Conservation (phyloP, 2,329 filamentous ascomycete genomes). For the Seiridium cupressi region DNA sequence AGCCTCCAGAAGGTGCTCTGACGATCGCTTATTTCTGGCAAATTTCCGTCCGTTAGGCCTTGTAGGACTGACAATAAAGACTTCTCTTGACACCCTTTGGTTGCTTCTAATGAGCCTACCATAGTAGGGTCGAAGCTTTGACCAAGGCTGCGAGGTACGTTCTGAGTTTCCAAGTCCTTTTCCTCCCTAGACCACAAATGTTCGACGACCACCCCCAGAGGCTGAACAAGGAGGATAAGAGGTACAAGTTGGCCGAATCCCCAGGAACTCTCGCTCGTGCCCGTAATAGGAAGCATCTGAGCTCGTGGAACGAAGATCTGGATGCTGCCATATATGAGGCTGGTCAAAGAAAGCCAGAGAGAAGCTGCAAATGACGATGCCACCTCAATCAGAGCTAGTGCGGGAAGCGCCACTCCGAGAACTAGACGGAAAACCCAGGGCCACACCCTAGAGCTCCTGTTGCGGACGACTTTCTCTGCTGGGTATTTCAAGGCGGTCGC, state of each 20-base stretch:
- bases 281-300: slow-evolving; percentile 3
- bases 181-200: neutral
- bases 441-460: neutral
- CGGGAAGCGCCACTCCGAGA: neutral
- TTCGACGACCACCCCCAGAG: slow-evolving; percentile 6
- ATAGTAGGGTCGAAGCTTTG: no score
- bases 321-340: slow-evolving; percentile 6
- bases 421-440: neutral
- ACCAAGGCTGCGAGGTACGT: no score
- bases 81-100: neutral
- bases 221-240: slow-evolving; percentile 6
- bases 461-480: neutral
- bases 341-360: slow-evolving; percentile 6
- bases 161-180: neutral
- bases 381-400: slow-evolving; percentile 1
- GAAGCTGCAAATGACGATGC: slow-evolving; percentile 6
- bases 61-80: neutral
- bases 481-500: neutral
- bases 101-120: no score
- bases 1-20: neutral
- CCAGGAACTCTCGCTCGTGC: slow-evolving; percentile 2
- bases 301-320: slow-evolving; percentile 5
- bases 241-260: slow-evolving; percentile 7
- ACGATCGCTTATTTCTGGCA: neutral
- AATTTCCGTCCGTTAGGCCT: neutral